Evolutionary conservation across 805 yeast species (phyloP).

Genomic region (Metschnikowia peoriensis): DNA sequence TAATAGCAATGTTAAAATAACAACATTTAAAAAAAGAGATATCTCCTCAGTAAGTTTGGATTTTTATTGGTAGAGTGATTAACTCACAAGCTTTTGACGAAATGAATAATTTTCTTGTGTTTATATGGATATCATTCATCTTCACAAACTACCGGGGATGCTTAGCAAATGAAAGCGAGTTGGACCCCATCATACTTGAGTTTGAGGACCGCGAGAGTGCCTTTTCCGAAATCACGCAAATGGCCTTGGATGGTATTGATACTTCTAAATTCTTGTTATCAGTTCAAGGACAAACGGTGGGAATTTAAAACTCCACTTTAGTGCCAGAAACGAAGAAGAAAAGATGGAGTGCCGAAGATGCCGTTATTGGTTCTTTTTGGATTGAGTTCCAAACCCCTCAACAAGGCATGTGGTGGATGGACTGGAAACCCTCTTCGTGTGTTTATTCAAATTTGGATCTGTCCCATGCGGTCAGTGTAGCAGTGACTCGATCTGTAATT

Average conservation of each 20-base stretch:
- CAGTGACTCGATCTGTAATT: background rate
- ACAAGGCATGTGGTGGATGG: conserved; percentile 2
- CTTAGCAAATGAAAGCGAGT: background rate
- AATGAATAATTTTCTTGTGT: too few species aligned
- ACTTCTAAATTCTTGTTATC: background rate
- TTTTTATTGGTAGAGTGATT: too few species aligned
- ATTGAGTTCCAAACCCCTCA: background rate
- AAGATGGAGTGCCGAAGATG: conserved; percentile 2
- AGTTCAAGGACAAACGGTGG: background rate
- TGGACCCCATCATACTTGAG: background rate
- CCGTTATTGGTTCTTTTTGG: conserved; percentile 3
- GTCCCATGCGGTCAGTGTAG: background rate
- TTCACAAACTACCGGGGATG: background rate
- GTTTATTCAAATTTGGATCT: background rate
- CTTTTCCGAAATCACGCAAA: background rate
- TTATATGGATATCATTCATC: too few species aligned
- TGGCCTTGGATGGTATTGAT: background rate
- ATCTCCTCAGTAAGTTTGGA: too few species aligned
- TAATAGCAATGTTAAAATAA: too few species aligned
- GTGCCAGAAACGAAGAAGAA: background rate
- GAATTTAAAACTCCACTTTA: background rate
- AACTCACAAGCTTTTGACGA: too few species aligned
- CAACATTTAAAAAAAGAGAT: too few species aligned
- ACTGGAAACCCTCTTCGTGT: conserved; percentile 9
- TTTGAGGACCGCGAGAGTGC: background rate